Conservation (phyloP, 345 rosid species). For the Corchorus olitorius region DNA sequence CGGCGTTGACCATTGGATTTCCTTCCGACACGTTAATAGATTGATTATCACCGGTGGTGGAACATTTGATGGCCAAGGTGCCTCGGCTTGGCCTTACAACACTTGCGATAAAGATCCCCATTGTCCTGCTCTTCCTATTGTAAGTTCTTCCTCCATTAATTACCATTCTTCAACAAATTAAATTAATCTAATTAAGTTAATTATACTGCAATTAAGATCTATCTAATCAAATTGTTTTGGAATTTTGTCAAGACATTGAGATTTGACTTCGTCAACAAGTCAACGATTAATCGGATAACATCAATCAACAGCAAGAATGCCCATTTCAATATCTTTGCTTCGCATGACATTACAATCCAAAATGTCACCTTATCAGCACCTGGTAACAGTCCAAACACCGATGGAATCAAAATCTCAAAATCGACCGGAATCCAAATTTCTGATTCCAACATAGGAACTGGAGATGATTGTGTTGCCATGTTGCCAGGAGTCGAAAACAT, state of each 20-base stretch:
- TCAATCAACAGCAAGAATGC: conserved; percentile 31
- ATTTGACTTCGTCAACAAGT: conserved; percentile 24
- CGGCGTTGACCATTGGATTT: conserved; percentile 19
- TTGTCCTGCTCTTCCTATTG: conserved; percentile 25
- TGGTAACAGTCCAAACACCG: conserved; percentile 59
- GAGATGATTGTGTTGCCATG: conserved; percentile 62
- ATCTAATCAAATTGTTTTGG: not conserved
- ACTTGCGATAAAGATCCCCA: not conserved
- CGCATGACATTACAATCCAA: not conserved
- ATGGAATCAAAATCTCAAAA: conserved; percentile 51
- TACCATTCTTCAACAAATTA: no score
- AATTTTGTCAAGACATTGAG: conserved; percentile 20
- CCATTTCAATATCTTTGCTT: conserved; percentile 27
- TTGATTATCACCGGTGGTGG: conserved; percentile 32
- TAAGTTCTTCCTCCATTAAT: conserved; percentile 13
- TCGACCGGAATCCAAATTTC: conserved; percentile 34
- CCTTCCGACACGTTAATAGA: conserved; percentile 19
- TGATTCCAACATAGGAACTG: conserved; percentile 44
- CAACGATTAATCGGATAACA: conserved; percentile 1
- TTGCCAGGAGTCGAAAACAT: conserved; percentile 41
- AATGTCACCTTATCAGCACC: conserved; percentile 42
- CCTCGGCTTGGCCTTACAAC: conserved; percentile 31
- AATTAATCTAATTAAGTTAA: not conserved
- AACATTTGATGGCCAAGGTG: conserved; percentile 35
- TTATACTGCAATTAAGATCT: no score